Evolutionary conservation across 129 eudicot genomes (phyloP), one percentile per base, ranked within the genome.

Genomic region (Escallonia herrerae): DNA sequence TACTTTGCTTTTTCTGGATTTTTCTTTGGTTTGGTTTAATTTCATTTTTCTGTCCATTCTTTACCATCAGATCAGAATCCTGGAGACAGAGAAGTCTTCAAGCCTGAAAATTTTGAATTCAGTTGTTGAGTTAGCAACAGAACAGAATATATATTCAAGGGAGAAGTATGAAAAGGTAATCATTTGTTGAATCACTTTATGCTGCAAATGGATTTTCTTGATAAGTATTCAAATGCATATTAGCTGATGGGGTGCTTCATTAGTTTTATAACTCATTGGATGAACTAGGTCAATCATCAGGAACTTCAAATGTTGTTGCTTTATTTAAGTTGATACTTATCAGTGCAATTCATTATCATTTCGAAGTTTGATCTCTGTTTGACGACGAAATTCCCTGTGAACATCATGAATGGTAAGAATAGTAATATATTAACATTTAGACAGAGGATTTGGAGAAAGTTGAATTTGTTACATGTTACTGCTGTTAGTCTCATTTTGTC

Each of bases 81-180:
- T 86, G 61, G 99, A 94, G 82, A 77, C 69, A 84, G 99, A 94
- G 72, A 86, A 77, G 69, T 80, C 81, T 33, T 79, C 81, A 66
- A 84, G 82, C 75, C 80, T 75, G 69, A 79, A 72, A 74, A 89
- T 78, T 63, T 59, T 86, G 70, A 83, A 89, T 65, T 51, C 72
- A 70, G 70, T 79, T 68, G 72, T 68, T 78, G 90, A 72, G 70
- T 77, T 84, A 50, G 83, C 84, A 51, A 86, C 83, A 45, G 79
- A 80, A 75, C 81, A 86, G 65, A 84, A 78, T 55, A 55, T 55
- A 48, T 15, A 63, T 51, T 83, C 89, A 43, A 71, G 41, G 15
- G 79, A 79, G 74, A 85, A 83, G 66, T 75, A 69, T 60, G 96
- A 87, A 63, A 85, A 91, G 98, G 98, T 88, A 58, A 69, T 14